phyloP scores from a whole-genome alignment of 148 eudicot species.

The Hydrangea macrophylla region DNA sequence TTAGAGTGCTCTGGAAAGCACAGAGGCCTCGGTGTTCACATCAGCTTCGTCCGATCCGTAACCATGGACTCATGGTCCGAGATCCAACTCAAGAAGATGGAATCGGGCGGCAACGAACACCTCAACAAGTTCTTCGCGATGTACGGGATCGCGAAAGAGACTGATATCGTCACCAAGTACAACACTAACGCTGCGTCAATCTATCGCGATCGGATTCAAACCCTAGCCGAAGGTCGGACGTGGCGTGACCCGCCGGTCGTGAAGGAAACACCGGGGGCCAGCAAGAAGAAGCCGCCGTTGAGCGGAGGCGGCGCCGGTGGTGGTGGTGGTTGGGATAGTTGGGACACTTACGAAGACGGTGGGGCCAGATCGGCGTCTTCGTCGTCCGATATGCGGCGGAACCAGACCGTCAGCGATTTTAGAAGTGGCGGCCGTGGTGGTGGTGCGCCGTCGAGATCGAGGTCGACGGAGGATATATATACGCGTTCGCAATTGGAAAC shows the following conservation, averaged over 20 bases:
- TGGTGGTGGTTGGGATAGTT: conserved; percentile 73
- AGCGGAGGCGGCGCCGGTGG: conserved; percentile 15
- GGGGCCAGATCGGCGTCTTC: conserved; percentile 24
- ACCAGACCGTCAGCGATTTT: conserved; percentile 64
- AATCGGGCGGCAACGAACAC: conserved; percentile 71
- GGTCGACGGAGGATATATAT: conserved; percentile 63
- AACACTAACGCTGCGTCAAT: conserved; percentile 71
- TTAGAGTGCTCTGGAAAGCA: conserved; percentile 79
- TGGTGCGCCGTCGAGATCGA: conserved; percentile 50
- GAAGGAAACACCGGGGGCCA: conserved; percentile 36
- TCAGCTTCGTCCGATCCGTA: conserved; percentile 75
- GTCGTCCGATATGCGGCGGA: conserved; percentile 52
- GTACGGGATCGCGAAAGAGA: conserved; percentile 70
- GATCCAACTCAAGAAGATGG: conserved; percentile 88
- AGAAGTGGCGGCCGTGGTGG: conserved; percentile 43
- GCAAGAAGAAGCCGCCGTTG: conserved; percentile 28
- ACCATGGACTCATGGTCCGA: conserved; percentile 99
- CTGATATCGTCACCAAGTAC: conserved; percentile 71
- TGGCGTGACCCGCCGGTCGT: conserved; percentile 92
- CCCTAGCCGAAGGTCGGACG: conserved; percentile 70
- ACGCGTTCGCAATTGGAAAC: conserved; percentile 61
- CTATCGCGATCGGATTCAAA: conserved; percentile 71
- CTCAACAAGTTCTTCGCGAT: conserved; percentile 50
- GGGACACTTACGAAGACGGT: conserved; percentile 61
- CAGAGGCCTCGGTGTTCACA: conserved; percentile 77